Base-by-base conservation (phyloP, 2,329 filamentous ascomycete genomes). In the Cryphonectria nitschkei region DNA sequence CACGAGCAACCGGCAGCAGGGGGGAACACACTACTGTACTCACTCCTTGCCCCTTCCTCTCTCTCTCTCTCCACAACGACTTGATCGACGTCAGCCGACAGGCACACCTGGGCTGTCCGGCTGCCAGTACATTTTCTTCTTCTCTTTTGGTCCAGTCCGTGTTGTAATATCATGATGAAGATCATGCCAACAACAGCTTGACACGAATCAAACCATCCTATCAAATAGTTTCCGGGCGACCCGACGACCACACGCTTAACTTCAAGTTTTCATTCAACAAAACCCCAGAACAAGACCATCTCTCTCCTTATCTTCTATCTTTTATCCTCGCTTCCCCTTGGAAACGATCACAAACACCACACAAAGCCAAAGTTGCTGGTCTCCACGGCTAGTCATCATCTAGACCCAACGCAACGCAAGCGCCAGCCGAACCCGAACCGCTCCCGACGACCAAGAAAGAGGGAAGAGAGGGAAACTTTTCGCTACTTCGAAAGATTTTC, bases 71-170 rank as follows among this genome's bases (percentile, higher is more conserved):
- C 22, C 41, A 65, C 63, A 65, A 65, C 43, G 63, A 50, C 37
- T 16, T 29, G 63, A 65, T 65, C 63, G 63, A 52, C 63, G 63
- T 65, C 63, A 65, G 63, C 63, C 41, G 63, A 65, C 63, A 65
- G 63, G 63, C 19, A 52, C 63, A 65, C 29, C 63, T 65, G 63
- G 37, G 29, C 63, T 52, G 41, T 64, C 37, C 61, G 37, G 8
- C 41, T 64, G 61, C 61, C 61, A 46, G 61, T 7, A 37, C 32
- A 11, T n/a, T 13, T 32, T 22, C 8, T 50, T 50, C n/a, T n/a
- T 50, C 5, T 50, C 22, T 11, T 50, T 7, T 50, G 1, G 46
- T 50, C 46, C 58, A 22, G 11, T 34, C 34, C n/a, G 52, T 29
- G 54, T 8, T n/a, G 46, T 50, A 50, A 32, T 58, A 58, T 26